A percentile compares a stretch with the other conserved stretches of the same genome.
Evolutionary conservation across 1,139 yeast species (phyloP).

Genomic region (Maudiozyma humilis): DNA sequence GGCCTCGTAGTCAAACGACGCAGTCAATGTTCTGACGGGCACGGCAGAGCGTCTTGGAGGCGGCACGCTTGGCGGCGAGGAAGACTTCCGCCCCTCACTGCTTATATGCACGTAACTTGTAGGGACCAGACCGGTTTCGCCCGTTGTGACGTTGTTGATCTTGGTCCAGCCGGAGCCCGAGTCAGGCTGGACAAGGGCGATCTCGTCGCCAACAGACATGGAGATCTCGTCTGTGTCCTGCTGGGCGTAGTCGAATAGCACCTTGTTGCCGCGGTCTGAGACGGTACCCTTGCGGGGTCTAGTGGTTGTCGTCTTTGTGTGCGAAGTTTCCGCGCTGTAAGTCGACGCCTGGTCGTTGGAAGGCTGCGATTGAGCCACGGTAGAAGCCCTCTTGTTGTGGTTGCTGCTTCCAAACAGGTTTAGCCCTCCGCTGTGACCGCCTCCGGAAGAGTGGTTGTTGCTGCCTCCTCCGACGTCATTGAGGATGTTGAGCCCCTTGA

Average conservation of each 20-base stretch:
- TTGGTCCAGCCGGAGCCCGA: slow-evolving; percentile 94
- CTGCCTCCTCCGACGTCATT: neutral
- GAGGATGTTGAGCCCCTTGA: slow-evolving; percentile 22
- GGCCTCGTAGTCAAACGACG: slow-evolving; percentile 71
- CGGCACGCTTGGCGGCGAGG: slow-evolving; percentile 60
- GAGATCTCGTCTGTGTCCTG: slow-evolving; percentile 69
- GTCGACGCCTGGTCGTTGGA: slow-evolving; percentile 8
- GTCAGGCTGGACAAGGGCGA: slow-evolving; percentile 56
- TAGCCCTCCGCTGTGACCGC: slow-evolving; percentile 1
- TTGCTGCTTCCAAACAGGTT: slow-evolving; percentile 2
- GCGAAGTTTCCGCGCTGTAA: slow-evolving; percentile 4
- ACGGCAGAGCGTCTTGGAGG: slow-evolving; percentile 53
- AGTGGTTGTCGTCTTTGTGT: slow-evolving; percentile 3
- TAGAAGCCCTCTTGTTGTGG: slow-evolving; percentile 5
- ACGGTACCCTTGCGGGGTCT: slow-evolving; percentile 24
- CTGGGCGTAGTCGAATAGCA: slow-evolving; percentile 61
- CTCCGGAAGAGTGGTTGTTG: slow-evolving; percentile 1
- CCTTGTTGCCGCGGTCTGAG: slow-evolving; percentile 37
- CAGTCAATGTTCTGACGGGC: slow-evolving; percentile 43
- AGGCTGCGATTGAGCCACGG: slow-evolving; percentile 2
- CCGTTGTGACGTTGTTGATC: slow-evolving; percentile 35
- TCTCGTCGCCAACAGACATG: slow-evolving; percentile 51
- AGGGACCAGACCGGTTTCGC: slow-evolving; percentile 74
- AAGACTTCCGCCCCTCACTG: slow-evolving; percentile 13
- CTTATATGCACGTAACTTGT: slow-evolving; percentile 63